Conservation (phyloP, 73 alveolate genomes). For the Paramecium pentaurelia region DNA sequence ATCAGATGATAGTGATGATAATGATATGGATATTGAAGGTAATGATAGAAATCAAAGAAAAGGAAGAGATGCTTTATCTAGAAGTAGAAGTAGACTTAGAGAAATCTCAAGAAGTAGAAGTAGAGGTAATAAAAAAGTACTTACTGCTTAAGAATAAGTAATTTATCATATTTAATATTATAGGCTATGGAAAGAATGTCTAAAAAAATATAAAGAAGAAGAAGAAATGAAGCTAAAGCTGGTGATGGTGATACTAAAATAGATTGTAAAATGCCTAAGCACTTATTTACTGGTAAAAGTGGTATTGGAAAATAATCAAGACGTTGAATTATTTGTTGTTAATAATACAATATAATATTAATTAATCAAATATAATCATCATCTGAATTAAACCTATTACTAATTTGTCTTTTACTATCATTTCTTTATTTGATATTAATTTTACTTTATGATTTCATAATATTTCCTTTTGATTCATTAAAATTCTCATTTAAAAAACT, state of each 20-base stretch:
- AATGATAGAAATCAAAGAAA: slow-evolving; percentile 58
- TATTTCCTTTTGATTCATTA: not conserved
- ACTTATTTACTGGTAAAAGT: slow-evolving; percentile 94
- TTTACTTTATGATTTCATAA: not conserved
- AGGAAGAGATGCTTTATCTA: slow-evolving; percentile 52
- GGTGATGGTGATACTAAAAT: slow-evolving; percentile 92
- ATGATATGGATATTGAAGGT: slow-evolving; percentile 74
- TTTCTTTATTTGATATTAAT: not conserved
- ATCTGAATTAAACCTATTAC: not conserved
- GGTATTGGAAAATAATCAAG: slow-evolving; percentile 92
- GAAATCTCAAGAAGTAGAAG: slow-evolving; percentile 68
- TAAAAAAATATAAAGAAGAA: slow-evolving; percentile 81
- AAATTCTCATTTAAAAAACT: not conserved
- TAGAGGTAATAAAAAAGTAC: slow-evolving; percentile 74
- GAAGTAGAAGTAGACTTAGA: slow-evolving; percentile 58
- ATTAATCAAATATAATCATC: not conserved
- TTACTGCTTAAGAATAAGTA: slow-evolving; percentile 62
- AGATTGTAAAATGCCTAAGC: slow-evolving; percentile 87
- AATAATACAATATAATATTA: not conserved
- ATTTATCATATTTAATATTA: not conserved
- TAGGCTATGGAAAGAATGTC: slow-evolving; percentile 65
- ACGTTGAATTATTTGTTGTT: slow-evolving; percentile 75
- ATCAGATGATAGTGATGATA: slow-evolving; percentile 58
- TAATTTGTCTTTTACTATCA: not conserved
- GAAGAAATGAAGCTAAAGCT: slow-evolving; percentile 80